A percentile compares a stretch with the other conserved stretches of the same genome.
These are phyloP conservation scores for Cladosporium oxysporum DNA, from an alignment of 2,329 filamentous ascomycete species.

Conservation along the genomic window DNA sequence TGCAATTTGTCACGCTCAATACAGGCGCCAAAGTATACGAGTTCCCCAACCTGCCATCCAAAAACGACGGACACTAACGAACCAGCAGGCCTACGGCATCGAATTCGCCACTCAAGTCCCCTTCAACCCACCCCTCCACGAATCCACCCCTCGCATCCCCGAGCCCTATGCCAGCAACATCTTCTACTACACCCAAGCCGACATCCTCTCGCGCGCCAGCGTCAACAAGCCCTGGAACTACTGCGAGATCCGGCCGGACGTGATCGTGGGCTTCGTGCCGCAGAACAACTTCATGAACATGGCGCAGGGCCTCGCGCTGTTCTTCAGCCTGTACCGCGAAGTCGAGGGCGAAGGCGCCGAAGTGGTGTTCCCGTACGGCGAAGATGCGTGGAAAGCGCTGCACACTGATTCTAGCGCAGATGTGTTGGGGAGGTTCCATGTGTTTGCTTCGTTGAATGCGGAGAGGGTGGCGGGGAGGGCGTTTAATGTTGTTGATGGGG, in stretches of 20 bases:
- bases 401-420: conserved; percentile 40
- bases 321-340: conserved; percentile 38
- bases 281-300: conserved; percentile 42
- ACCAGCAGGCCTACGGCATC: conserved; percentile 40
- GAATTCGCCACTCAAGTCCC: conserved; percentile 44
- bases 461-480: conserved; percentile 17
- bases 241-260: conserved; percentile 42
- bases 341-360: conserved; percentile 40
- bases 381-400: conserved; percentile 23
- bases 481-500: conserved; percentile 32
- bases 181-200: conserved; percentile 43
- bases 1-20: conserved; percentile 43
- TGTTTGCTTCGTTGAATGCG: conserved; percentile 8
- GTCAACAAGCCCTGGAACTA: conserved; percentile 40
- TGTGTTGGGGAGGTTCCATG: conserved; percentile 35
- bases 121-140: conserved; percentile 39
- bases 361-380: conserved; percentile 41
- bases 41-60: neutral
- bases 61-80: neutral
- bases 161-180: conserved; percentile 35
- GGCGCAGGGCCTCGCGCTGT: conserved; percentile 38
- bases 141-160: conserved; percentile 36
- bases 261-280: conserved; percentile 44
- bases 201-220: conserved; percentile 37
- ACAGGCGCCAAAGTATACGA: conserved; percentile 37